Base-by-base conservation (phyloP, 2,329 filamentous ascomycete species). In the Exophiala sideris region DNA sequence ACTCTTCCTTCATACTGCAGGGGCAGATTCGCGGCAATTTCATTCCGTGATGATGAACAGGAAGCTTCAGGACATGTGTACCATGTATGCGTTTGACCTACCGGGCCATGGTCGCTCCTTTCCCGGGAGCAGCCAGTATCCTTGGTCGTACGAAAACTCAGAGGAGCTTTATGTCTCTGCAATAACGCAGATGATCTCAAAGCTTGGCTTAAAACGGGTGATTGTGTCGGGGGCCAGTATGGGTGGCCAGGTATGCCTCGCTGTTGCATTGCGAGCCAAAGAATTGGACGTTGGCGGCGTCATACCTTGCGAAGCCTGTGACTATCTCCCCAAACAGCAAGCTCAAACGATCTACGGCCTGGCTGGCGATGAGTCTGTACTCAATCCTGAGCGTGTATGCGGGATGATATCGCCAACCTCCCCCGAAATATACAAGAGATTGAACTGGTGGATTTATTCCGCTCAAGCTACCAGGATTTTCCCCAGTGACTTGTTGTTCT, bases 401-500 rank as follows among this genome's bases (percentile, higher is more conserved):
- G 59, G 59, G 5, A 76, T 76, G 74, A 75, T 76, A 66, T 68
- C 70, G 2, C 75, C 75, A 0, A 76, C 71, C 2, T 70, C 76
- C 4, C 75, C 75, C 0, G 63, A 67, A 5, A 68, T 65, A 6
- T 75, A 76, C 60, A 76, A 75, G 42, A 70, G 76, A 47, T 70
- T 79, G 34, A 71, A 78, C 58, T 79, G 76, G 76, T 76, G 78
- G 57, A 51, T 73, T 3, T 78, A 79, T 61, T 74, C 70, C 6
- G 68, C 71, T 0, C 76, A 79, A 65, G 76, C 76, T 1, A 77
- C 77, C 48, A 74, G 73, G 1, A 74, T 79, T 41, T 78, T 79
- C 66, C 75, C 77, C 58, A 76, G 76, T 16, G 75, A 78, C 52
- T 65, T 78, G 9, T 73, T 77, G 61, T 78, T 78, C 64, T 78